Evolutionary conservation across 2,329 filamentous ascomycete genomes (phyloP).

Genomic region (Colletotrichum horii): DNA sequence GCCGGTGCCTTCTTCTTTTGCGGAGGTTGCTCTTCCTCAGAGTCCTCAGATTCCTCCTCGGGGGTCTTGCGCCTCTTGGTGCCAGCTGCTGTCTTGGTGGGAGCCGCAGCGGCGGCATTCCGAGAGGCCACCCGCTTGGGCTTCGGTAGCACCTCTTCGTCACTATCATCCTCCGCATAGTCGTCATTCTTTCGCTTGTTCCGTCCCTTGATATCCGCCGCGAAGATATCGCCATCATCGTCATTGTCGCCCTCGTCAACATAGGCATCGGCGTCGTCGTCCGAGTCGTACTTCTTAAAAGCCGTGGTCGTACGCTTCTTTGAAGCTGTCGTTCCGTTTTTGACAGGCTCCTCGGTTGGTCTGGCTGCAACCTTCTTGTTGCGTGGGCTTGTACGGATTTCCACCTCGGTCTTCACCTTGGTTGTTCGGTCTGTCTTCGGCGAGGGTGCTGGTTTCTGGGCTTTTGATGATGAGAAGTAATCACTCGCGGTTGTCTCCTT

Average conservation of each 20-base stretch:
- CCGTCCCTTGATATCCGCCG: constrained; percentile 69
- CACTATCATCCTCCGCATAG: constrained; percentile 75
- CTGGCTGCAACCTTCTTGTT: constrained; percentile 44
- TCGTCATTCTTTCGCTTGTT: constrained; percentile 76
- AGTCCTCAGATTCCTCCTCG: constrained; percentile 57
- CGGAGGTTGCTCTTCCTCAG: constrained; percentile 62
- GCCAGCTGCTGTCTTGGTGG: constrained; percentile 33
- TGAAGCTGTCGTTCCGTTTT: constrained; percentile 31
- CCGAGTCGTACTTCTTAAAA: constrained; percentile 42
- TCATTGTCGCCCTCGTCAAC: constrained; percentile 73
- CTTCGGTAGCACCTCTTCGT: constrained; percentile 69
- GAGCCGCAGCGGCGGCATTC: not conserved
- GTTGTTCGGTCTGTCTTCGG: constrained; percentile 46
- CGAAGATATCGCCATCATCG: constrained; percentile 84
- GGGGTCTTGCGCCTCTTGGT: constrained; percentile 65
- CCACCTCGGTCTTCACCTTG: constrained; percentile 43
- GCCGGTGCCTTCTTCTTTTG: constrained; percentile 65
- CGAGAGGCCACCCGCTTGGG: constrained; percentile 62
- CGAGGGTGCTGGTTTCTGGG: constrained; percentile 40
- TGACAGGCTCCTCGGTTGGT: constrained; percentile 24
- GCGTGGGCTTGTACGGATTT: constrained; percentile 59
- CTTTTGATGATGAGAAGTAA: constrained; percentile 58
- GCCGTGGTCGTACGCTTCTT: constrained; percentile 49
- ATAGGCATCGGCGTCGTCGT: constrained; percentile 62
- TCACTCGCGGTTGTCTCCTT: constrained; percentile 60